Conservation (phyloP, 2,329 filamentous ascomycete genomes). For the Colletotrichum sp. region DNA sequence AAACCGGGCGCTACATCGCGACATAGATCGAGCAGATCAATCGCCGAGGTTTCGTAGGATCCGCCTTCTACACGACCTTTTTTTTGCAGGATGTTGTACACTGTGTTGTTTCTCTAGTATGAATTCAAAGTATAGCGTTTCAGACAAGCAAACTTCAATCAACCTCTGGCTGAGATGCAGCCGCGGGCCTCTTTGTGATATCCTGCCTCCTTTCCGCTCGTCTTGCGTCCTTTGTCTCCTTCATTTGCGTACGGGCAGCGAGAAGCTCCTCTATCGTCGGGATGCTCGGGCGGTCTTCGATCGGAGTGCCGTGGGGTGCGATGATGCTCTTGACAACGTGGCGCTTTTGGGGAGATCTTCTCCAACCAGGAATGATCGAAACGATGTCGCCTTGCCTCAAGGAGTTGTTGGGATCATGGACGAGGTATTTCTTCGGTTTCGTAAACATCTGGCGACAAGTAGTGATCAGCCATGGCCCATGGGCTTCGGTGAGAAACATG, state of each 20-base stretch:
- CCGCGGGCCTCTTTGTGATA: not conserved
- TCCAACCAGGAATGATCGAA: constrained; percentile 70
- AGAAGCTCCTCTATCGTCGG: constrained; percentile 68
- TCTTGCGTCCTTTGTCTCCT: constrained; percentile 61
- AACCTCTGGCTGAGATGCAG: not conserved
- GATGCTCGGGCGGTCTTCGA: constrained; percentile 69
- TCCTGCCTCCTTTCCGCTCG: constrained; percentile 39
- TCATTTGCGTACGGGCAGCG: constrained; percentile 57
- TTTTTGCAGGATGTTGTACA: not conserved
- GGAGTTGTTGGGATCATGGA: constrained; percentile 79
- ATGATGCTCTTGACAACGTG: constrained; percentile 80
- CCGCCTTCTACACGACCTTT: not conserved
- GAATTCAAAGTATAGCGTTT: not conserved
- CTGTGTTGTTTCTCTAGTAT: not conserved
- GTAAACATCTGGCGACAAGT: constrained; percentile 64
- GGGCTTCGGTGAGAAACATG: not conserved
- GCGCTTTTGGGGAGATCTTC: constrained; percentile 68
- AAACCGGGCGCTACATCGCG: not conserved
- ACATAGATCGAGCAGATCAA: not conserved
- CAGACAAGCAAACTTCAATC: not conserved
- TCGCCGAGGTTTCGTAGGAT: not conserved
- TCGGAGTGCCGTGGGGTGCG: constrained; percentile 67
- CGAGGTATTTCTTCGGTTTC: constrained; percentile 67
- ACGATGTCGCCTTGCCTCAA: constrained; percentile 78
- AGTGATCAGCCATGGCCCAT: not conserved